Evolutionary conservation across 345 rosid species (phyloP).

Genomic region (Triadica sebifera): DNA sequence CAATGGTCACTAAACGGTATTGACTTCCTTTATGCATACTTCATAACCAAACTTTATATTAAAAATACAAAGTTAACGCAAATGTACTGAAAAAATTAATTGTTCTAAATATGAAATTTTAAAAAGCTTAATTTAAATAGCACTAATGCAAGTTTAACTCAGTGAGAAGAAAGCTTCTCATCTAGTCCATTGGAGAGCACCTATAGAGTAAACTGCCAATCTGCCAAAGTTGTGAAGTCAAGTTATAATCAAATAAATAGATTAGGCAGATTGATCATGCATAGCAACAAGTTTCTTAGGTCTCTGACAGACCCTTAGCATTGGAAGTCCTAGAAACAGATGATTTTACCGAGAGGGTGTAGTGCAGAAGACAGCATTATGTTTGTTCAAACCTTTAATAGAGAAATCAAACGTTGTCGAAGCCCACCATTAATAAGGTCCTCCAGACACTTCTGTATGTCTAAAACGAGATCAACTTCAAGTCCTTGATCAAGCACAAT

Average conservation of each 20-base stretch:
- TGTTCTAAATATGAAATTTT: background rate
- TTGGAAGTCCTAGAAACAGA: conserved; percentile 1
- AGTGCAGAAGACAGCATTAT: background rate
- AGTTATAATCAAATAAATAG: background rate
- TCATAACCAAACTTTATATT: background rate
- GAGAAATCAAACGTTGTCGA: conserved; percentile 69
- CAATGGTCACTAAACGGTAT: background rate
- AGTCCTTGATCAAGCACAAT: conserved; percentile 83
- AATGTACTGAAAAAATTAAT: background rate
- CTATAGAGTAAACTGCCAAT: background rate
- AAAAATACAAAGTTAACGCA: background rate
- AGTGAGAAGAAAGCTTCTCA: background rate
- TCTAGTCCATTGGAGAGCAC: background rate
- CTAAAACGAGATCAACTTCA: conserved; percentile 68
- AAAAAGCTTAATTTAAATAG: background rate
- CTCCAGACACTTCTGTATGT: conserved; percentile 73
- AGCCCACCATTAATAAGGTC: conserved; percentile 72
- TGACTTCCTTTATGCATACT: background rate
- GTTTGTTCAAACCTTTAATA: conserved; percentile 59
- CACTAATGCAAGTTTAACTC: background rate
- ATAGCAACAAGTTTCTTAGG: background rate
- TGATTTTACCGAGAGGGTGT: background rate
- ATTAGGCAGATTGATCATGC: background rate
- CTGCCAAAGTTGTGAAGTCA: background rate
- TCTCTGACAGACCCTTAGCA: background rate